Percentiles rank a stretch among this genome's conserved stretches.
Evolutionary conservation across 495 filamentous ascomycete species (phyloP).

Genomic region (Neurospora sublineolata): DNA sequence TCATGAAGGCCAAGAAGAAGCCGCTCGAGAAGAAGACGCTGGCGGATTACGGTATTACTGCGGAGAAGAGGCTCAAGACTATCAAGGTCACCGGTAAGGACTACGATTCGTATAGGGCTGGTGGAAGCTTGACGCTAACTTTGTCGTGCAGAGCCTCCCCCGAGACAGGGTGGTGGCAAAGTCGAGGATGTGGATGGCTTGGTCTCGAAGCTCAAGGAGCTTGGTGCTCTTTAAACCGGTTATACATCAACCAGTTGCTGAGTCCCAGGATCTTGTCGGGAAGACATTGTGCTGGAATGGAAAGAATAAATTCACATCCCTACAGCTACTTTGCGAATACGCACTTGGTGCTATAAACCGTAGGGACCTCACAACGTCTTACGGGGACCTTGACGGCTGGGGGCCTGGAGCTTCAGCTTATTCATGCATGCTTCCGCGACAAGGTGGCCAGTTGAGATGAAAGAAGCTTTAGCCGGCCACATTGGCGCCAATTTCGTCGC

Average conservation of each 20-base stretch:
- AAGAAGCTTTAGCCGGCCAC: neutral
- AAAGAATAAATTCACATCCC: neutral
- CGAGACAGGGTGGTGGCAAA: constrained; percentile 87
- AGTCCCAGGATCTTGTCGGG: neutral
- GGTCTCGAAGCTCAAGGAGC: constrained; percentile 83
- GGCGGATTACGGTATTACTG: constrained; percentile 66
- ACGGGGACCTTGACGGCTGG: neutral
- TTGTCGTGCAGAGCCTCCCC: constrained; percentile 56
- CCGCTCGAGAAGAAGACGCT: constrained; percentile 81
- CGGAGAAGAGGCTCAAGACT: constrained; percentile 68
- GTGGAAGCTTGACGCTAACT: neutral
- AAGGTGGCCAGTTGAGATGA: neutral
- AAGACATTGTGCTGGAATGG: neutral
- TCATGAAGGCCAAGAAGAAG: constrained; percentile 99
- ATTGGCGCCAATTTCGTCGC: neutral
- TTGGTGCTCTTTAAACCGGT: constrained; percentile 66
- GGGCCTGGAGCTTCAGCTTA: neutral
- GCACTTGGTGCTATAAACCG: neutral
- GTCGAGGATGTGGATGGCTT: constrained; percentile 93
- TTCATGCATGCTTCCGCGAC: neutral
- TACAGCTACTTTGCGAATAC: neutral
- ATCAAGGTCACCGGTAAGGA: constrained; percentile 70
- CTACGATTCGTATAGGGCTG: neutral
- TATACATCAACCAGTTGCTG: neutral
- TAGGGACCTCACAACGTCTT: neutral